Evolutionary conservation across 768 basidiomycete species (phyloP).

Genomic region (Calocybe cyanea): DNA sequence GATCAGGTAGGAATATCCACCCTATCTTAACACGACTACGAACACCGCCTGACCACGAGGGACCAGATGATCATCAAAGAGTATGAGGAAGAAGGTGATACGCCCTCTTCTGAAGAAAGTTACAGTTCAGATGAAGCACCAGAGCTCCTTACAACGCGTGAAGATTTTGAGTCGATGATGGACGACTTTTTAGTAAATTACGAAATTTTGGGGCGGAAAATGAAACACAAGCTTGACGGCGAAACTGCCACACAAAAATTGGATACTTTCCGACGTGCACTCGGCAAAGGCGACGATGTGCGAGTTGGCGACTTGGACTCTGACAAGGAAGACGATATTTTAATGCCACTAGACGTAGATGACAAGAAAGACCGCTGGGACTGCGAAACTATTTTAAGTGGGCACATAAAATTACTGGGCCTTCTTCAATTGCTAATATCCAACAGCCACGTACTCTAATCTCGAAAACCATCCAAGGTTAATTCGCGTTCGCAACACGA

Average conservation of each 20-base stretch:
- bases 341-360: conserved; percentile 41
- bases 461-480: conserved; percentile 94
- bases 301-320: conserved; percentile 34
- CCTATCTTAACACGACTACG: background rate
- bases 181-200: conserved; percentile 92
- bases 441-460: conserved; percentile 89
- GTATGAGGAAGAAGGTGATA: conserved; percentile 56
- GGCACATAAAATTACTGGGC: conserved; percentile 24
- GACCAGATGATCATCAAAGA: conserved; percentile 70
- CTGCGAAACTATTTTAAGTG: conserved; percentile 92
- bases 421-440: background rate
- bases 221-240: conserved; percentile 72
- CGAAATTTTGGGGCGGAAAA: conserved; percentile 85
- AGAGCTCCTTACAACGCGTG: conserved; percentile 73
- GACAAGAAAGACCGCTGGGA: conserved; percentile 86
- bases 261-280: conserved; percentile 68
- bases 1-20: conserved; percentile 63
- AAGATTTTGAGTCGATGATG: conserved; percentile 89
- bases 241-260: conserved; percentile 76
- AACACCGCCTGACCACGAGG: background rate
- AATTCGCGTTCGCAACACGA: conserved; percentile 62
- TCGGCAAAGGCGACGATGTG: conserved; percentile 67
- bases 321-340: conserved; percentile 39
- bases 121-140: conserved; percentile 60
- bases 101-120: conserved; percentile 24